Conservation (phyloP, 1,284 basidiomycete species). For the Omphalotus olearius region DNA sequence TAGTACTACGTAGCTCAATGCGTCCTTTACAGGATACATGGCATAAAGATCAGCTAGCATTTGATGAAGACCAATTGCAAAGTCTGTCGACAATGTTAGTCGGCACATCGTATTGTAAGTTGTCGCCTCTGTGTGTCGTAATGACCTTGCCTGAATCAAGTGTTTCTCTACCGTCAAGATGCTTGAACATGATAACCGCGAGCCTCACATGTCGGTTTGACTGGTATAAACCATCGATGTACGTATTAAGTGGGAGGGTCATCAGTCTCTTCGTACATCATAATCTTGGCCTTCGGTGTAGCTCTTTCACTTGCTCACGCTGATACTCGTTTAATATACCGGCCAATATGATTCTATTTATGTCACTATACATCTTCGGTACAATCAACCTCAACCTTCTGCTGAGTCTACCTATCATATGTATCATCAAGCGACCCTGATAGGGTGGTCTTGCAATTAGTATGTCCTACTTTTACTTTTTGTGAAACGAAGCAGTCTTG, state of each 20-base stretch:
- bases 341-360: too few relatives aligned
- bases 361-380: too few relatives aligned
- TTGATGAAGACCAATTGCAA: conserved; percentile 88
- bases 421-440: too few relatives aligned
- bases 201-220: neutral
- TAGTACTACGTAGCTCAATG: conserved; percentile 1
- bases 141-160: conserved; percentile 12
- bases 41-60: conserved; percentile 87
- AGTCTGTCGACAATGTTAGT: conserved; percentile 86
- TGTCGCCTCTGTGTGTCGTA: neutral
- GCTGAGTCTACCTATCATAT: too few relatives aligned
- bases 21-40: conserved; percentile 71
- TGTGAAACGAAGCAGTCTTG: too few relatives aligned
- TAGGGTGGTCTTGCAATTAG: too few relatives aligned
- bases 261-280: too few relatives aligned
- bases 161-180: conserved; percentile 1
- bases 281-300: too few relatives aligned
- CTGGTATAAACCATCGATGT: neutral
- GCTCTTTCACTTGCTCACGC: too few relatives aligned
- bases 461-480: too few relatives aligned
- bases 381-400: too few relatives aligned
- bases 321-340: too few relatives aligned
- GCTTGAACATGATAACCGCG: neutral
- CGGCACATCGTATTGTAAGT: conserved; percentile 86
- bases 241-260: neutral